A percentile compares a stretch with the other conserved stretches of the same genome.
These are phyloP conservation scores for Sporothrix sp. DNA, from an alignment of 2,329 filamentous ascomycete genomes.

Conservation along the genomic window DNA sequence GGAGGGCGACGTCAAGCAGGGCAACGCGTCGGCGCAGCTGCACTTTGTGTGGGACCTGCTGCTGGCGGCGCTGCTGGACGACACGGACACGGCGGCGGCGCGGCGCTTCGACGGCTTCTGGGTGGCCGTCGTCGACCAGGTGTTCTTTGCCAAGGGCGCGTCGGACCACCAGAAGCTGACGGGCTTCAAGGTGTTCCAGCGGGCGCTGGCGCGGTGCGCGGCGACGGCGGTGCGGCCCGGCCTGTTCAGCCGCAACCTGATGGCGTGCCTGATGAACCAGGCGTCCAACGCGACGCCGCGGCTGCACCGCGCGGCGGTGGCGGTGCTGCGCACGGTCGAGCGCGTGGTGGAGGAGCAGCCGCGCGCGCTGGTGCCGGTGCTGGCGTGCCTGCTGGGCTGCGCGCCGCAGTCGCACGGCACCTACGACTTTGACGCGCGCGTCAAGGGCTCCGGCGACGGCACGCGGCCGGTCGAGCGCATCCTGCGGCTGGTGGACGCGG, in stretches of 20 bases:
- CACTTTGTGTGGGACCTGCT: constrained; percentile 85
- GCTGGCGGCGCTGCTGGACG: constrained; percentile 36
- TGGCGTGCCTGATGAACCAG: constrained; percentile 75
- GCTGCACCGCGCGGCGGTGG: constrained; percentile 67
- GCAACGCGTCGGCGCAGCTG: constrained; percentile 68
- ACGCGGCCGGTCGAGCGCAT: constrained; percentile 75
- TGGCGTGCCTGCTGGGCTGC: constrained; percentile 55
- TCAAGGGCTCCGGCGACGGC: constrained; percentile 39
- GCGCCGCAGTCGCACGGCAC: constrained; percentile 45
- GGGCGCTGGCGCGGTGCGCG: constrained; percentile 51
- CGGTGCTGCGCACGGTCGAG: constrained; percentile 63
- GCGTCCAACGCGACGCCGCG: constrained; percentile 67
- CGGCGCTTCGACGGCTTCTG: constrained; percentile 16
- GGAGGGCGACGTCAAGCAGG: constrained; percentile 41
- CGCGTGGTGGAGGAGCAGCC: constrained; percentile 52
- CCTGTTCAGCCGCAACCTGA: constrained; percentile 75
- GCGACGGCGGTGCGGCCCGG: constrained; percentile 32
- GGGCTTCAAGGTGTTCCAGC: constrained; percentile 80
- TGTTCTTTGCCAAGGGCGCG: constrained; percentile 70
- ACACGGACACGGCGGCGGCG: neutral
- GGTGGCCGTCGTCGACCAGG: constrained; percentile 62
- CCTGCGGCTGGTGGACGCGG: constrained; percentile 47
- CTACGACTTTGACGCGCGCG: constrained; percentile 76
- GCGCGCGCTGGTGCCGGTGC: constrained; percentile 47
- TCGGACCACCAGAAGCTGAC: constrained; percentile 86